Base-by-base conservation (phyloP, 2,329 filamentous ascomycete genomes). In the Cucurbitaria berberidis region DNA sequence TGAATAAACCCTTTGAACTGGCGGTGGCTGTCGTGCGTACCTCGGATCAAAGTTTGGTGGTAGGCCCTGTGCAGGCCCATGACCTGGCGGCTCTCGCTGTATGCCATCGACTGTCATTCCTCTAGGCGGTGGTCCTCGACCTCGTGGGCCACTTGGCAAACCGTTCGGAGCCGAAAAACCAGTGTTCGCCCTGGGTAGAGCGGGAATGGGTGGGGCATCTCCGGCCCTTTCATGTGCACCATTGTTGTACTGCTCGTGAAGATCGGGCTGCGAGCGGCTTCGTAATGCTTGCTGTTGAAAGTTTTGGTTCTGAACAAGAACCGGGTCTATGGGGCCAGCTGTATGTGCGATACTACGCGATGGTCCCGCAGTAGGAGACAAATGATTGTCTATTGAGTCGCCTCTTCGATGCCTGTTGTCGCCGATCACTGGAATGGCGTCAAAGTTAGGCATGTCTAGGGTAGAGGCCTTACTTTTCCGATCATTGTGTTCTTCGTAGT, bases 191-290 rank as follows among this genome's bases (percentile, higher is more conserved):
- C 63, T 78, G 10, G 86, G 86, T 26, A 87, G 74, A 2, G 80
- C 77, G 15, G 73, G 72, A 34, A 75, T 59, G 1, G 66, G 64
- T 19, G 84, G 85, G 18, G 81, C 79, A 62, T 90, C 86, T 22
- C 78, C 82, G 1, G 84, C 86, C 82, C 93, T 88, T 66, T 91
- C 90, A 61, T 91, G 91, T 1, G 89, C 82, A 10, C 49, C 57
- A 38, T 67, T 63, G 15, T 58, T 55, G 38, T 74, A 70, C 39
- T 72, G 72, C 0, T 60, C 65, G 47, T 74, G 67, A 44, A 89
- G 75, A 66, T 89, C 84, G 26, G 87, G 86, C 66, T 90, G 87
- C 10, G 87, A 90, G 59, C 86, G 86, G 15, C 86, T 84, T 54
- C 83, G 82, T 53, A 79, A 83, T 45, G 87, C 63, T 46, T 74